Base-by-base conservation (phyloP, 2,329 filamentous ascomycete genomes). In the Penicillium sp. region DNA sequence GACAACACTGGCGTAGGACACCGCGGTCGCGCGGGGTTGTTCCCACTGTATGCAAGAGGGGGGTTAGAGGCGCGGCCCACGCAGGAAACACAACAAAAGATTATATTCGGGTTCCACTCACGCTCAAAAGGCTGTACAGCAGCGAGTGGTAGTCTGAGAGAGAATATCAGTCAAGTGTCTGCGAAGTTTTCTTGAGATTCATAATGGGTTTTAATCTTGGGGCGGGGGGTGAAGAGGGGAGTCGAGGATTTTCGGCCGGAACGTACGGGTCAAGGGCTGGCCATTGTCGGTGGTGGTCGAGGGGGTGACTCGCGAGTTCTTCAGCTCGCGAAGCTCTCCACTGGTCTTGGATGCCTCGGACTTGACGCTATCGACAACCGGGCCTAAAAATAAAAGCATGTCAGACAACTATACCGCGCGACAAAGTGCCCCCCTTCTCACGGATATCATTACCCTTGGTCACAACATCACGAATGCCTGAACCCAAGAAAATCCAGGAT, bases 101-200 rank as follows among this genome's bases (percentile, higher is more conserved):
- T 29, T 16, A 28, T 10, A 36, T 19, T 48, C 29, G 47, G 18
- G 21, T 47, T 14, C 37, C 13, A 74, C 80, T 71, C 67, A 83
- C 81, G 76, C 83, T 87, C 65, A 88, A 70, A 44, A 87, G 78
- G 63, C 82, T 84, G 73, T 87, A 87, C 74, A 88, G 82, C 75
- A 86, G 77, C 63, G 84, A 87, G 72, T 87, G 85, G 73, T 87
- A 87, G 73, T 85, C 80, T 83, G 52, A 6, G 48, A 16, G n/a
- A 18, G 51, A 9, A 6, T 23, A 49, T 69, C 49, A 66, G 60
- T 31, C 13, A 13, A 1, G 7, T 29, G 26, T 19, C n/a, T 5
- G 21, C 18, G 14, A 10, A 5, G 5, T 36, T 7, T 18, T 36
- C 18, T 14, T 13, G n/a, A 36, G n/a, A 5, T 36, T 33, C 5